These are phyloP conservation scores for Olyra latifolia DNA, from an alignment of 176 grass and related monocot species.

Conservation along the genomic window DNA sequence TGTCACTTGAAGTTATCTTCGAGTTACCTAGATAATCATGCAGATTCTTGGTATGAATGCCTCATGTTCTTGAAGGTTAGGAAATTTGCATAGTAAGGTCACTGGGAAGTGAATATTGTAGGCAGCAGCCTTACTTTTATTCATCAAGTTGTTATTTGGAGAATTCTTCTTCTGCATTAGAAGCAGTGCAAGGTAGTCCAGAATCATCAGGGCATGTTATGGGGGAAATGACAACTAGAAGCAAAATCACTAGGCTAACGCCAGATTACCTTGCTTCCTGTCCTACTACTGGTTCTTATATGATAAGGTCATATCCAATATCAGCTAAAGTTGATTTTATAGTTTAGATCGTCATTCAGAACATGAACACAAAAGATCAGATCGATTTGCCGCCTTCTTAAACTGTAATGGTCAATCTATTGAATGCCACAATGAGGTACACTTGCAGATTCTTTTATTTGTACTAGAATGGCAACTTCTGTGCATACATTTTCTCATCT, in stretches of 20 bases:
- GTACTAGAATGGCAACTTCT: background rate
- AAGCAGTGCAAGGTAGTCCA: too few relatives aligned
- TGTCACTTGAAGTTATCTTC: too few relatives aligned
- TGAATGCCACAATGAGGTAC: constrained; percentile 21
- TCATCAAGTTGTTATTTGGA: too few relatives aligned
- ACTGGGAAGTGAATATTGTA: too few relatives aligned
- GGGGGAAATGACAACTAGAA: constrained; percentile 14
- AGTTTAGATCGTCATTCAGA: constrained; percentile 25
- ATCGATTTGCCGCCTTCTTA: constrained; percentile 23
- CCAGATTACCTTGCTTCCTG: constrained; percentile 22
- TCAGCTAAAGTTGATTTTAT: constrained; percentile 33
- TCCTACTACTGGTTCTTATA: constrained; percentile 21
- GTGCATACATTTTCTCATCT: background rate
- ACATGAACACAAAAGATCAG: constrained; percentile 2
- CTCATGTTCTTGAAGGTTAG: too few relatives aligned
- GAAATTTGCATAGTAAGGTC: too few relatives aligned
- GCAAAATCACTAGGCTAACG: background rate
- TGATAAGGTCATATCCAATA: constrained; percentile 11
- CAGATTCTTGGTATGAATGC: too few relatives aligned
- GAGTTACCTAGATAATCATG: too few relatives aligned
- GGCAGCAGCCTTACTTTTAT: too few relatives aligned
- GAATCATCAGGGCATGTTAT: constrained; percentile 17
- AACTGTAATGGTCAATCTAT: constrained; percentile 4
- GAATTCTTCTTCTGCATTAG: too few relatives aligned
- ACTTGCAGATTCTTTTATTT: constrained; percentile 4